Evolutionary conservation across 352 stramenopile species (phyloP).

Genomic region (Ophiocytium majus): DNA sequence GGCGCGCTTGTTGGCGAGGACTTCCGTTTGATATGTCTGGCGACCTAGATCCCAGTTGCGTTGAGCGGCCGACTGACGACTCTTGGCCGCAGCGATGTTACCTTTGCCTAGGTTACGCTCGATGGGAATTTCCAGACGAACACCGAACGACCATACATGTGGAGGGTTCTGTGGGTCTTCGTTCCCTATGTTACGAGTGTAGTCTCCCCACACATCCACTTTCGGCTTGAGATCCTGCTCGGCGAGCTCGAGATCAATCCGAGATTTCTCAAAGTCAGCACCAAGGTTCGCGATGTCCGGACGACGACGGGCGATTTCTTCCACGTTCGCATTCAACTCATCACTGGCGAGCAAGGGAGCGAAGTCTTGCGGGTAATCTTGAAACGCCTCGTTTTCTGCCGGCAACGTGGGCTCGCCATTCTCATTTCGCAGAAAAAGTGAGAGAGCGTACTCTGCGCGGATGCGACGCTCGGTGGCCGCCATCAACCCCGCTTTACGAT

Average conservation of each 20-base stretch:
- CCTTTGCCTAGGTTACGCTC: neutral
- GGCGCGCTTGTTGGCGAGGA: neutral
- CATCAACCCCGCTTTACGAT: neutral
- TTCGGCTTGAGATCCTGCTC: neutral
- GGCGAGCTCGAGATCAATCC: constrained; percentile 10
- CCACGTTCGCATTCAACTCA: neutral
- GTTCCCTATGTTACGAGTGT: neutral
- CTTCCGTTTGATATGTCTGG: neutral
- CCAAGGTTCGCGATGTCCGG: neutral
- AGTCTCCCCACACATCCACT: neutral
- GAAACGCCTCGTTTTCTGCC: neutral
- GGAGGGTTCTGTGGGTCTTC: too few species aligned
- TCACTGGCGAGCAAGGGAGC: neutral
- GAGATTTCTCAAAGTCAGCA: neutral
- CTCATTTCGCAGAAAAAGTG: neutral
- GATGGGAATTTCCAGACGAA: neutral
- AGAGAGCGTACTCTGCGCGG: constrained; percentile 10
- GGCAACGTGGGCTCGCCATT: neutral
- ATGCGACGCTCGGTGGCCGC: neutral
- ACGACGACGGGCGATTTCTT: neutral
- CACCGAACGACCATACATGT: neutral
- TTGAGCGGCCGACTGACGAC: neutral
- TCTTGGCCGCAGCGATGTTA: neutral
- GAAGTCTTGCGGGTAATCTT: constrained; percentile 4
- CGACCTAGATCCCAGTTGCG: neutral